Base-by-base conservation (phyloP, 495 filamentous ascomycete genomes). In the Letharia lupina region DNA sequence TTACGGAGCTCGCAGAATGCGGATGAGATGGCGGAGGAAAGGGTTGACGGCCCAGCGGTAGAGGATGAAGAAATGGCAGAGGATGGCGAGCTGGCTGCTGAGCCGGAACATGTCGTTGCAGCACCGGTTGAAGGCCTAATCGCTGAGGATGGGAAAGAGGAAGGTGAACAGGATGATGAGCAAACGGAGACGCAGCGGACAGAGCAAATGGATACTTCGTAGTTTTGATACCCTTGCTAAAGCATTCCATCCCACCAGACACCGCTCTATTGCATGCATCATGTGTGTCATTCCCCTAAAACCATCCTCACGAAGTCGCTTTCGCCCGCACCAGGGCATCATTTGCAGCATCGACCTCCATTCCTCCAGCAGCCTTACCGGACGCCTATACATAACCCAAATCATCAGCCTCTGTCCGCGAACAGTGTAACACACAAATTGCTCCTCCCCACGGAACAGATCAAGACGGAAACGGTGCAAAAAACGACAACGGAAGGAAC, bases 271-370 rank as follows among this genome's bases (percentile, higher is more conserved):
- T 10, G 52, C 52, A 56, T 35, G 52, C 52, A 35, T 52, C 31
- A 8, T 33, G 28, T 28, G 5, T 9, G 0, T 37, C 54, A 20
- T 9, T 16, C 54, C 15, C 54, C 54, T 31, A 10, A 7, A 13
- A 12, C 57, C 13, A 18, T 23, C 60, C 42, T 45, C 28, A 35
- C 63, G 41, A 60, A n/a, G 4, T 33, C 44, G n/a, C 61, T 44
- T 83, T 85, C 6, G 86, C 88, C 71, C 85, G 80, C 37, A 75
- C 76, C 63, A 91, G 74, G 68, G 88, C 86, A 40, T 83, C 86
- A 67, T 83, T 83, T 7, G 81, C 76, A 41, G 76, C 79, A 23
- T 79, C 83, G 40, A 80, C 79, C 15, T 82, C 84, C 65, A 80
- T 81, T n/a, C 81, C 82, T 71, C 76, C 70, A 39, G 79, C 78